Evolutionary conservation across 306 rosid genomes (phyloP).

Genomic region (Sicyos baderoa): DNA sequence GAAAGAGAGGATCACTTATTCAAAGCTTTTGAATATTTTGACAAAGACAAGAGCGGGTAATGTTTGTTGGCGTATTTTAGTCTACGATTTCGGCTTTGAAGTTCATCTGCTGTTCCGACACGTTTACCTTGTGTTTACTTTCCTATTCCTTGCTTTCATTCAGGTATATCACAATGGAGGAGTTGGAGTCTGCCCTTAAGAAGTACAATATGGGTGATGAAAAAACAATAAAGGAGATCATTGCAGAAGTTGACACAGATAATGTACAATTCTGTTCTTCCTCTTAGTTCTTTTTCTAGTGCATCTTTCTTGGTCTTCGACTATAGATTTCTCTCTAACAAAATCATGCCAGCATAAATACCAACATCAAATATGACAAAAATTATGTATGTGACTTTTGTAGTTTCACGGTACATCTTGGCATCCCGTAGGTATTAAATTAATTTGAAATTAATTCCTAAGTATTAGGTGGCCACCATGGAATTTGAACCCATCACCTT

Average conservation of each 20-base stretch:
- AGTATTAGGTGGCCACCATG: too few relatives aligned
- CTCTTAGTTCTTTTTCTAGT: neutral
- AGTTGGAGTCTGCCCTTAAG: slow-evolving; percentile 76
- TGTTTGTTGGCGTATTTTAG: neutral
- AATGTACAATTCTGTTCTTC: slow-evolving; percentile 38
- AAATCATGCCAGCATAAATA: neutral
- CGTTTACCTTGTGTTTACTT: neutral
- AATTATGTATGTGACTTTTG: neutral
- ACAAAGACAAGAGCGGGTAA: slow-evolving; percentile 90
- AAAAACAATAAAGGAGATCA: slow-evolving; percentile 86
- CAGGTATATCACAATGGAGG: slow-evolving; percentile 84
- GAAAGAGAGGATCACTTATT: slow-evolving; percentile 90
- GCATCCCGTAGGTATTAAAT: too few relatives aligned
- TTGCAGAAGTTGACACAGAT: slow-evolving; percentile 92
- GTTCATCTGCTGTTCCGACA: neutral
- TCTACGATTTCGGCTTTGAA: neutral
- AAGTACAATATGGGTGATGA: slow-evolving; percentile 89
- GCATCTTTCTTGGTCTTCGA: neutral
- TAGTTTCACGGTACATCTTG: neutral
- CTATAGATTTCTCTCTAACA: neutral
- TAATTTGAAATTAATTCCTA: too few relatives aligned
- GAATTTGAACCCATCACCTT: too few relatives aligned
- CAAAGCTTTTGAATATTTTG: slow-evolving; percentile 87
- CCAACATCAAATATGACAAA: neutral
- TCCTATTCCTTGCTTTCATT: slow-evolving; percentile 20